Base-by-base conservation (phyloP, 352 stramenopile genomes). In the Phytophthora citricola region DNA sequence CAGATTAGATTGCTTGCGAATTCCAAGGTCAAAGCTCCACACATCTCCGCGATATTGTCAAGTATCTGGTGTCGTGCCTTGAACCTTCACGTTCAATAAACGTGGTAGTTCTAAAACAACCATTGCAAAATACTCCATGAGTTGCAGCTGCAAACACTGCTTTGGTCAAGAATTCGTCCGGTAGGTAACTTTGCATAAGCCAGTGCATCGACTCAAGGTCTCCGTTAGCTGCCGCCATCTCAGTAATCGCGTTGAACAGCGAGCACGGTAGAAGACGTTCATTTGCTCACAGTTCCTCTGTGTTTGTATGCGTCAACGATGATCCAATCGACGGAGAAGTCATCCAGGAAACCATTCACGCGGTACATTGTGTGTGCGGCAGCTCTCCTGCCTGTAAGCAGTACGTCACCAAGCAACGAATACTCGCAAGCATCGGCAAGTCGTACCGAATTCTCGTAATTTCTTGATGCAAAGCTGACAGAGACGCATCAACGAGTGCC, bases 151-250 rank as follows among this genome's bases (percentile, higher is more conserved):
- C 55, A 9, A 24, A 26, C 17, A 75, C 62, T 0, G 62, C 67
- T 41, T 69, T 75, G 24, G 57, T 71, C 54, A 65, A 34, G 26
- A 66, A 64, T 29, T 60, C 62, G 12, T 15, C 20, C 5, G 62
- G 55, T 5, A 69, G n/a, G 14, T 75, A 75, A 11, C 8, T 62
- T 20, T 66, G 53, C 36, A 63, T 44, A 0, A 74, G 49, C 52
- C 47, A 65, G 14, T 54, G 43, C 1, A 73, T 29, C 48, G 59
- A 39, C 22, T 43, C 10, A 8, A 66, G 29, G 15, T 70, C 66
- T 36, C 48, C 60, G 5, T 32, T 43, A 46, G 10, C 43, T 10
- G 62, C 67, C 17, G 67, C 56, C 49, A 63, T 46, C 29, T 60
- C 62, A 20, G 63, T 41, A 11, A 49, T 44, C 7, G 20, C 26